Evolutionary conservation across 805 yeast species (phyloP), one percentile per base, ranked within the genome.

Genomic region (Clavispora santaluciae): DNA sequence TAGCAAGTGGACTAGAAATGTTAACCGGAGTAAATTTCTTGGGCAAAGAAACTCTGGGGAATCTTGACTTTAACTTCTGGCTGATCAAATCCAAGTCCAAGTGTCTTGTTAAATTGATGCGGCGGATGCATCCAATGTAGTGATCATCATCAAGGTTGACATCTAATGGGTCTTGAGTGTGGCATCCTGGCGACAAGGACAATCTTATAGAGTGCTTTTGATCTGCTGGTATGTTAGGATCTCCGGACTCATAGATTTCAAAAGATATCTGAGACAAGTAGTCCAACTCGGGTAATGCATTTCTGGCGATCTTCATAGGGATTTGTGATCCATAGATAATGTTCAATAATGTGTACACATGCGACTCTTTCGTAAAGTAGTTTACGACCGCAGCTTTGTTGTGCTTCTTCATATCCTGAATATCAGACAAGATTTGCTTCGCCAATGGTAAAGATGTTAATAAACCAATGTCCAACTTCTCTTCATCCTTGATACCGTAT

Each of bases 171-270:
- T 91, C 96, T 56, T 89, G 95, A 0, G 98, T 90, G 64, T 93
- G 97, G 63, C 99, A 93, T 16, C 99, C 99, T 1, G 99, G 98
- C 5, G 96, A 86, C 52, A 93, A 73, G n/a, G 91, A 83, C 45
- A 93, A 73, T 55, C 98, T 76, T 41, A 93, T 84, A 5, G 96
- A 84, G 60, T 91, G 96, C 55, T 86, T 83, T 63, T 87, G 86
- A 39, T 79, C 81, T 7, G 83, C 82, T 8, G 76, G 70, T 26
- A 75, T 68, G 11, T 50, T 55, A 25, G 77, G 73, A 49, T 86
- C 93, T 22, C 79, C 80, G 31, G 81, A 76, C 61, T 93, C 98
- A 61, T 89, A 93, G 21, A 93, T 66, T 61, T 93, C 99, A 66
- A 93, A 93, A 8, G 83, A 85, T 51, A 93, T 89, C 60, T 93